Percentiles rank a stretch among this genome's conserved stretches.
Evolutionary conservation across 2,329 filamentous ascomycete species (phyloP).

Genomic region (Tolypocladium sp.): DNA sequence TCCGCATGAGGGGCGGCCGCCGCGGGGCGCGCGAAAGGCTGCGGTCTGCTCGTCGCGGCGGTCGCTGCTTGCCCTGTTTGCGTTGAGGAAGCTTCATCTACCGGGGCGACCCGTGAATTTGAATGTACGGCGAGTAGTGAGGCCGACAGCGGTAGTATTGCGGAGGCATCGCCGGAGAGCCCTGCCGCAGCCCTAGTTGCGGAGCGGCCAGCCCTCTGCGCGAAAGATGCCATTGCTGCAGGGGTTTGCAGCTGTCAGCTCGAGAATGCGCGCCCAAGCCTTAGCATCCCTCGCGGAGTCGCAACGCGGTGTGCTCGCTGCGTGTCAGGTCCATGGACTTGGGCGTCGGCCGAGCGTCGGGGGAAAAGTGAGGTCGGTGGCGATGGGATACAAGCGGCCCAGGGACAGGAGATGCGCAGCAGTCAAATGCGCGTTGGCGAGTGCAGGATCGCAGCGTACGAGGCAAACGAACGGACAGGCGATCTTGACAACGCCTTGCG

Average conservation of each 20-base stretch:
- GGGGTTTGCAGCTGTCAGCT: slow-evolving; percentile 2
- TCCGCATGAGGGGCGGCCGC: neutral
- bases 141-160: neutral
- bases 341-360: neutral
- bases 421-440: neutral
- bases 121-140: neutral
- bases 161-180: slow-evolving; percentile 6
- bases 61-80: neutral
- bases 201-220: slow-evolving; percentile 9
- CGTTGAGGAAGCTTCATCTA: neutral
- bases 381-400: neutral
- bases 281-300: slow-evolving; percentile 6
- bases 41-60: neutral
- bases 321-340: slow-evolving; percentile 1
- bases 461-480: neutral
- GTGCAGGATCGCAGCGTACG: neutral
- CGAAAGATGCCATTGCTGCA: slow-evolving; percentile 12
- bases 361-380: neutral
- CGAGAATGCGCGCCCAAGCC: slow-evolving; percentile 2
- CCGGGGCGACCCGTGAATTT: neutral
- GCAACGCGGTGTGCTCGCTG: neutral
- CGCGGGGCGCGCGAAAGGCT: neutral
- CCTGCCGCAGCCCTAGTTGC: slow-evolving; percentile 9
- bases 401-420: neutral
- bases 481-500: neutral